Conservation (phyloP, 768 basidiomycete species). For the Amanita muscaria region DNA sequence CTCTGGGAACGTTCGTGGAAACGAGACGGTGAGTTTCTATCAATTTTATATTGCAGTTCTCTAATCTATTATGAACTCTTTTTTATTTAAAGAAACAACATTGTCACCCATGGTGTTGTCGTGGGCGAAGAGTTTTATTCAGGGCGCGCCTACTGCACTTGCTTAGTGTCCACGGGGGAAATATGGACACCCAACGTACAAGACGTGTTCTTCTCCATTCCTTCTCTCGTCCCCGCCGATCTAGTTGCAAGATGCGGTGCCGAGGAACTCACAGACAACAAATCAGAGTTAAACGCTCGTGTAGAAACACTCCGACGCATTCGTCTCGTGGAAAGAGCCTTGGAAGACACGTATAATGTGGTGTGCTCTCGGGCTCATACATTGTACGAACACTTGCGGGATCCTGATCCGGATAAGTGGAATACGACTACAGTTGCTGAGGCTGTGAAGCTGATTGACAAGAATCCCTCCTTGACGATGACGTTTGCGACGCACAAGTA, state of each 20-base stretch:
- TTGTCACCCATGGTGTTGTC: constrained; percentile 25
- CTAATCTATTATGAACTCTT: constrained; percentile 3
- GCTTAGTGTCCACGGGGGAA: constrained; percentile 37
- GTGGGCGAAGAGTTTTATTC: constrained; percentile 19
- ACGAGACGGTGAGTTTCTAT: constrained; percentile 32
- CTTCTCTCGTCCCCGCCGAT: constrained; percentile 39
- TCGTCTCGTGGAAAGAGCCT: constrained; percentile 38
- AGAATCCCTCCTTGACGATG: constrained; percentile 23
- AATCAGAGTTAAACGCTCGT: constrained; percentile 45
- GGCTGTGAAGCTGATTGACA: constrained; percentile 37
- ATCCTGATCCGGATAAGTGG: constrained; percentile 45
- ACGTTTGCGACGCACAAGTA: constrained; percentile 53
- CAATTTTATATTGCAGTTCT: constrained; percentile 11
- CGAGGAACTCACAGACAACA: constrained; percentile 18
- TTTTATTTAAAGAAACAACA: constrained; percentile 23
- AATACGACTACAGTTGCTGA: constrained; percentile 42
- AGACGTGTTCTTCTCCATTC: constrained; percentile 59
- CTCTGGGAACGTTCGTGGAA: constrained; percentile 47
- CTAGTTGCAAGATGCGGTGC: constrained; percentile 42
- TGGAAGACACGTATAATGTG: constrained; percentile 32
- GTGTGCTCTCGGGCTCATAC: constrained; percentile 21
- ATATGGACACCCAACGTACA: constrained; percentile 35
- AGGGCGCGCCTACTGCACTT: constrained; percentile 15
- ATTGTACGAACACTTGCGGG: constrained; percentile 38
- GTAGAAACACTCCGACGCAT: constrained; percentile 55